Percentiles rank a stretch among this genome's conserved stretches.
Conservation (phyloP, 1,284 basidiomycete genomes). For the Afroboletus lepidellus region DNA sequence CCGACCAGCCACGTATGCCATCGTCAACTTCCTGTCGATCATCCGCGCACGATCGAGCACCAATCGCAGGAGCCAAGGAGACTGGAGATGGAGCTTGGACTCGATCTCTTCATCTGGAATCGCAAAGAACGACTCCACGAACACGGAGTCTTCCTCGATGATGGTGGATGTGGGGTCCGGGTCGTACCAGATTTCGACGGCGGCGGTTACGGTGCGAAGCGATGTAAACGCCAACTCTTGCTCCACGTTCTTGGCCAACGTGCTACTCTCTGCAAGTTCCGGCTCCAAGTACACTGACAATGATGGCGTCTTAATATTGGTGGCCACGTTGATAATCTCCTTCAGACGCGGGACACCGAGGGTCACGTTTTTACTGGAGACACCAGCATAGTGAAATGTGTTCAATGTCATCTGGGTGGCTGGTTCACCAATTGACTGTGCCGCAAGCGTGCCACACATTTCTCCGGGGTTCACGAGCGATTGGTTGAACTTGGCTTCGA, state of each 20-base stretch:
- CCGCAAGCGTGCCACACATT: conserved; percentile 98
- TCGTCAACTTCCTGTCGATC: conserved; percentile 95
- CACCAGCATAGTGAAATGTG: conserved; percentile 99
- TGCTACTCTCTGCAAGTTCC: conserved; percentile 59
- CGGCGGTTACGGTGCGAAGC: conserved; percentile 90
- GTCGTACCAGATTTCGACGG: conserved; percentile 98
- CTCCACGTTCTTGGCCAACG: conserved; percentile 82
- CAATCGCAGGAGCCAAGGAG: conserved; percentile 96
- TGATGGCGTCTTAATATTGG: conserved; percentile 98
- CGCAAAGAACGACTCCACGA: conserved; percentile 99
- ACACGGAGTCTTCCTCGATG: conserved; percentile 94
- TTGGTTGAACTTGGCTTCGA: conserved; percentile 93
- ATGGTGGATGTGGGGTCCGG: conserved; percentile 90
- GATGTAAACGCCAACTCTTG: conserved; percentile 95
- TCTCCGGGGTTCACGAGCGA: conserved; percentile 93
- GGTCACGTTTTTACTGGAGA: conserved; percentile 96
- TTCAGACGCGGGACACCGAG: conserved; percentile 97
- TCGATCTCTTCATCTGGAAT: conserved; percentile 98
- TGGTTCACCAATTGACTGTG: conserved; percentile 98
- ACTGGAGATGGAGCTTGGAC: conserved; percentile 86
- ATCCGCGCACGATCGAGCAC: conserved; percentile 97
- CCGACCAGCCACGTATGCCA: conserved; percentile 92
- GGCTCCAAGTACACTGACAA: conserved; percentile 87
- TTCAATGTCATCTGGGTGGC: conserved; percentile 99
- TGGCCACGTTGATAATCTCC: conserved; percentile 99